Evolutionary conservation across 2,329 filamentous ascomycete genomes (phyloP), one percentile per base, ranked within the genome.

Genomic region (Phaeophleospora eucalypticola): DNA sequence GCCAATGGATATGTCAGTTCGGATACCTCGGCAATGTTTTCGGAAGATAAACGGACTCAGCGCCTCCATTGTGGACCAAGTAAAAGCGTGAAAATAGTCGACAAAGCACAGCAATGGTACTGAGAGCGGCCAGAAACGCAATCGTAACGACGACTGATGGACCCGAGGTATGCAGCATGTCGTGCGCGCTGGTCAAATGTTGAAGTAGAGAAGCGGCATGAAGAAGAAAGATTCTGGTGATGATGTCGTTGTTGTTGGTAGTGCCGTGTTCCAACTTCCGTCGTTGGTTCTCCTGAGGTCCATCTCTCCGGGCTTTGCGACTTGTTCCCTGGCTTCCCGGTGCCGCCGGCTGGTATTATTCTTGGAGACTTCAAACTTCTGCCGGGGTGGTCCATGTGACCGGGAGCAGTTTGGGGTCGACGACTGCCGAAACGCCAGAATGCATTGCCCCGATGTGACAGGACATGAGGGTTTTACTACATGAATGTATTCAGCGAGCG

Each of bases 41-140:
- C 12, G 3, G 27, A 15, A 10, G n/a, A 29, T n/a, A 16, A 29
- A 40, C 44, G 3, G 29, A 47, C 45, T 47, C 45, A 14, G 43
- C 39, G 19, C 45, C 45, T 12, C 39, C 24, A 19, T 43, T 43
- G 7, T 38, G 39, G 8, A 47, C 39, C 14, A 42, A 34, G 7
- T 21, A 19, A 19, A 32, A 34, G 4, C 45, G 38, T 6, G 45
- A 33, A 17, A 42, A 47, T 4, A 47, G 16, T 4, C 45, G 45
- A 20, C 33, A 43, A 2, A n/a, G 17, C n/a, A 47, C 45, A 3
- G 39, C 39, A 4, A 47, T 17, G 3, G 35, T 33, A n/a, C 38
- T 35, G 40, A 47, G 16, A 12, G 38, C 35, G 19, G 32, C 39
- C 4, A 47, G 34, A 18, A 36, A 4, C 17, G 21, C 33, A 20